Conservation (phyloP, 768 basidiomycete species). For the Trametes maxima region DNA sequence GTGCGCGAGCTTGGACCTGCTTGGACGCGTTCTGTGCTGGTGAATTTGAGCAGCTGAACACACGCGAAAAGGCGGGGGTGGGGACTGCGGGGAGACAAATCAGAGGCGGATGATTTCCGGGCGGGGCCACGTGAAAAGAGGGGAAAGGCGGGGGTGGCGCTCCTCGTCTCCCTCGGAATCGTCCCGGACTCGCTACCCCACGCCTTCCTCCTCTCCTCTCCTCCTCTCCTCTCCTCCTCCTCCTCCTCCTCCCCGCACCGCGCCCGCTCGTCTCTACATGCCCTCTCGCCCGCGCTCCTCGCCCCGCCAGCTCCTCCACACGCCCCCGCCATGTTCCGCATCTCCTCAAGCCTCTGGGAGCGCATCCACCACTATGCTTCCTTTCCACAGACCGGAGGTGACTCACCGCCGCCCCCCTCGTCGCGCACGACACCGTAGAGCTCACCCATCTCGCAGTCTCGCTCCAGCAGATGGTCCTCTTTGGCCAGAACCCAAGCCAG, state of each 20-base stretch:
- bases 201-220: neutral
- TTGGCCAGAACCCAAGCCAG: slow-evolving; percentile 94
- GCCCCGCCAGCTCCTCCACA: neutral
- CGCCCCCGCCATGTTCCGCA: slow-evolving; percentile 54
- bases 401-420: slow-evolving; percentile 28
- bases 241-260: neutral
- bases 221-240: neutral
- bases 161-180: slow-evolving; percentile 3
- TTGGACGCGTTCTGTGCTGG: too few species aligned
- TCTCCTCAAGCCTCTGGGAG: slow-evolving; percentile 82
- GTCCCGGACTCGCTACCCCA: slow-evolving; percentile 1
- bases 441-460: slow-evolving; percentile 59
- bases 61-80: too few species aligned
- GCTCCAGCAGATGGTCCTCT: slow-evolving; percentile 96
- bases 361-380: slow-evolving; percentile 89
- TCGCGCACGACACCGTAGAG: neutral
- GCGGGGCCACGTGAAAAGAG: slow-evolving; percentile 1
- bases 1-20: too few species aligned
- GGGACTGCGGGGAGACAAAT: neutral
- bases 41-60: too few species aligned
- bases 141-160: slow-evolving; percentile 5
- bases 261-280: slow-evolving; percentile 1
- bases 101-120: neutral
- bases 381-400: slow-evolving; percentile 91
- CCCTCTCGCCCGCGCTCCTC: neutral